Percentiles rank a stretch among this genome's conserved stretches.
Conservation (phyloP, 257 asterid species). For the Solanum raphanifolium region DNA sequence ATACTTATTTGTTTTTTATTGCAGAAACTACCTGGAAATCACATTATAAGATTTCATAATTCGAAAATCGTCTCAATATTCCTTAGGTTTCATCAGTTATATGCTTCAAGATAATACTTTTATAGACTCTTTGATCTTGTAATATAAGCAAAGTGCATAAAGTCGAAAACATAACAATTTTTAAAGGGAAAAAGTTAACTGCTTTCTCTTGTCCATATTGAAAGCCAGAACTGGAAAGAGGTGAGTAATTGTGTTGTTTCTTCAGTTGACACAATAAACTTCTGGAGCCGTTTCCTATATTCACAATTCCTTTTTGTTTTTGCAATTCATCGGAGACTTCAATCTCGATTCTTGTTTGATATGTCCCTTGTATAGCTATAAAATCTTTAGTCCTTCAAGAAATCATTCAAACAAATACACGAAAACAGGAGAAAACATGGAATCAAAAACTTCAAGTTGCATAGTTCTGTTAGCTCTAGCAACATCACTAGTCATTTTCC, state of each 20-base stretch:
- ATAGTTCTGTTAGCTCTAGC: neutral
- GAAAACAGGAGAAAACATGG: neutral
- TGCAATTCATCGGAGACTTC: neutral
- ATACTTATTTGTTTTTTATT: neutral
- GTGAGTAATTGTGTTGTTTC: neutral
- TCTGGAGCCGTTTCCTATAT: neutral
- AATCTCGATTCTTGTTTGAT: neutral
- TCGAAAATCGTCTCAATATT: neutral
- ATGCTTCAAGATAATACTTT: neutral
- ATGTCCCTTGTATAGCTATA: neutral
- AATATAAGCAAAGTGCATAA: neutral
- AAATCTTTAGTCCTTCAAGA: neutral
- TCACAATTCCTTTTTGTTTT: neutral
- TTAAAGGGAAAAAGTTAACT: neutral
- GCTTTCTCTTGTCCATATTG: neutral
- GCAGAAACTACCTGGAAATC: neutral
- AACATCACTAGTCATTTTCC: conserved; percentile 1
- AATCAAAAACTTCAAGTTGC: neutral
- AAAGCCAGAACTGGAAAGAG: neutral
- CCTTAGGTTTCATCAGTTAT: neutral
- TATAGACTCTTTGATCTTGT: neutral
- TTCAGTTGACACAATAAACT: neutral
- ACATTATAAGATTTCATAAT: neutral
- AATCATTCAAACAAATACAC: neutral
- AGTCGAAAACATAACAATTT: neutral